Evolutionary conservation across 1,284 basidiomycete genomes (phyloP).

Genomic region (Microbotryomycetes sp.): DNA sequence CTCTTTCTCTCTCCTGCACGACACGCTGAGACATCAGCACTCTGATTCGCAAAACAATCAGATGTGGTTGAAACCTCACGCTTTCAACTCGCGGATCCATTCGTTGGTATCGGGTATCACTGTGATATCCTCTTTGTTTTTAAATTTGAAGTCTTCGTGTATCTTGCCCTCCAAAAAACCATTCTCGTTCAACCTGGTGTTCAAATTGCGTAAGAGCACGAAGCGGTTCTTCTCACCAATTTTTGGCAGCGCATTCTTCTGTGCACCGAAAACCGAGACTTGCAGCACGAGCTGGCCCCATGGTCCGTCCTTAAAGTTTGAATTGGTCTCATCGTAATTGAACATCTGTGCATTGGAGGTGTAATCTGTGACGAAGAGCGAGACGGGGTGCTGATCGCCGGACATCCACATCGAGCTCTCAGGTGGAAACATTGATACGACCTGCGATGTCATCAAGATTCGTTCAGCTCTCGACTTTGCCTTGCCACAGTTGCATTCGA

Average conservation of each 20-base stretch:
- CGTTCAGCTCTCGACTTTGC: no score
- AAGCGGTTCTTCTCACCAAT: neutral
- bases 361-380: neutral
- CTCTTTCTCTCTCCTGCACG: no score
- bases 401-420: no score
- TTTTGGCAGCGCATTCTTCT: neutral
- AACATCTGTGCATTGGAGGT: neutral
- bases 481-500: no score
- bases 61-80: conserved; percentile 4
- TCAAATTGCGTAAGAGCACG: conserved; percentile 8
- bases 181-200: neutral
- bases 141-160: conserved; percentile 8
- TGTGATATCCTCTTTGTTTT: conserved; percentile 4
- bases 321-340: neutral
- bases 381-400: no score
- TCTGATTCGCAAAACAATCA: no score
- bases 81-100: neutral
- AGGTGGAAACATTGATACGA: no score
- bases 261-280: conserved; percentile 18
- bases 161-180: conserved; percentile 16
- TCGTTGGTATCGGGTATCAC: neutral
- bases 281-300: conserved; percentile 16
- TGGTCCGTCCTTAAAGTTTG: neutral
- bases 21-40: no score
- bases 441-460: no score